These are phyloP conservation scores for Plasmodium cynomolgi DNA, from an alignment of 169 alveolate genomes.

Conservation along the genomic window DNA sequence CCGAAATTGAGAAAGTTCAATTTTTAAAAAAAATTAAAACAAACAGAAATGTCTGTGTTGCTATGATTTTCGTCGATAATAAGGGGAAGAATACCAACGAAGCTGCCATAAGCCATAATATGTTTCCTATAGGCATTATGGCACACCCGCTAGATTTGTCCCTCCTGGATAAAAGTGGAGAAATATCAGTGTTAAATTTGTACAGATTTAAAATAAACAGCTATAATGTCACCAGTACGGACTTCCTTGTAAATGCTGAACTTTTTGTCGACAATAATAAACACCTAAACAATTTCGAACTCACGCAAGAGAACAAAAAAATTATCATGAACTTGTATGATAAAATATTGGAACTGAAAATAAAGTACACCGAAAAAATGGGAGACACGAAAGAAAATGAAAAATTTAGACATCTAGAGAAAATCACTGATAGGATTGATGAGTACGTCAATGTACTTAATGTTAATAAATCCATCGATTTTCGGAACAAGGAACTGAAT, in stretches of 20 bases:
- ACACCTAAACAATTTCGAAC: conserved; percentile 39
- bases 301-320: conserved; percentile 67
- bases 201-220: conserved; percentile 52
- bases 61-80: conserved; percentile 71
- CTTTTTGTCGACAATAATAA: conserved; percentile 37
- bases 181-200: conserved; percentile 71
- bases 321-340: conserved; percentile 57
- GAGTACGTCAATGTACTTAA: conserved; percentile 51
- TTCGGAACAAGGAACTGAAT: conserved; percentile 8
- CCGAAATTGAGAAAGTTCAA: conserved; percentile 61
- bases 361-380: conserved; percentile 45
- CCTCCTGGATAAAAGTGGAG: conserved; percentile 53
- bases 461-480: conserved; percentile 42
- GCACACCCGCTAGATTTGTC: conserved; percentile 67
- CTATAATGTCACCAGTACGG: conserved; percentile 45
- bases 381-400: conserved; percentile 46
- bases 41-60: conserved; percentile 66
- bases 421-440: conserved; percentile 56
- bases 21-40: conserved; percentile 57
- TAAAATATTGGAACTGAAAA: conserved; percentile 63
- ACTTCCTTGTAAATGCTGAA: conserved; percentile 44
- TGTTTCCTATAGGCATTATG: conserved; percentile 53
- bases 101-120: conserved; percentile 37
- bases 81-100: conserved; percentile 21
- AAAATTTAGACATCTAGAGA: conserved; percentile 56